Conservation (phyloP, 2,329 filamentous ascomycete species). For the Dryadomyces quercus-mongolicae region DNA sequence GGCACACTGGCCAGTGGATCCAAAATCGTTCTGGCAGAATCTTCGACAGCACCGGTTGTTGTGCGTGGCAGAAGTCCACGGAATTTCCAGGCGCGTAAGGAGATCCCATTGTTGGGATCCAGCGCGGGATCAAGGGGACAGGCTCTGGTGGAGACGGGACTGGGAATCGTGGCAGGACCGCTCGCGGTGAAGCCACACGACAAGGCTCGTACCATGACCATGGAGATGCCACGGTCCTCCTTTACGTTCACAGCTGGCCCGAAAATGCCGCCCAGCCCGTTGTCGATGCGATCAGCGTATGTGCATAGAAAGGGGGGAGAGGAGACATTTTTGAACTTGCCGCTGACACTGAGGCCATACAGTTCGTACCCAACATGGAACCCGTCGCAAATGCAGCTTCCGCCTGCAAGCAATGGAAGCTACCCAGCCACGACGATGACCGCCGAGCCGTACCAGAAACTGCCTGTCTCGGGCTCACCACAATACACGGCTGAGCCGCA, state of each 20-base stretch:
- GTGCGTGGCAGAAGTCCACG: slow-evolving; percentile 85
- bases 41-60: slow-evolving; percentile 81
- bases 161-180: slow-evolving; percentile 48
- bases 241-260: slow-evolving; percentile 44
- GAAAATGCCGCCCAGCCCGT: slow-evolving; percentile 40
- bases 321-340: background rate
- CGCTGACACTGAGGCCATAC: background rate
- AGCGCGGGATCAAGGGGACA: slow-evolving; percentile 71
- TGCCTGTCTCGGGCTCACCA: slow-evolving; percentile 34
- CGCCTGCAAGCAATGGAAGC: slow-evolving; percentile 5
- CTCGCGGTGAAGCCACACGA: slow-evolving; percentile 43
- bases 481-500: slow-evolving; percentile 38
- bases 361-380: slow-evolving; percentile 50
- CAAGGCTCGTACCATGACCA: slow-evolving; percentile 38
- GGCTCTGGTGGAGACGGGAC: slow-evolving; percentile 50
- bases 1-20: slow-evolving; percentile 74
- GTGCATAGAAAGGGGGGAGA: slow-evolving; percentile 15
- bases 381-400: slow-evolving; percentile 32
- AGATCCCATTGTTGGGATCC: slow-evolving; percentile 71
- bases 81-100: slow-evolving; percentile 90
- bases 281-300: slow-evolving; percentile 48
- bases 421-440: slow-evolving; percentile 38
- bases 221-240: slow-evolving; percentile 42
- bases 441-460: slow-evolving; percentile 39
- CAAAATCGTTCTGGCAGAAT: slow-evolving; percentile 71